Conservation (phyloP, 2,329 filamentous ascomycete species). For the Apiospora aurea region DNA sequence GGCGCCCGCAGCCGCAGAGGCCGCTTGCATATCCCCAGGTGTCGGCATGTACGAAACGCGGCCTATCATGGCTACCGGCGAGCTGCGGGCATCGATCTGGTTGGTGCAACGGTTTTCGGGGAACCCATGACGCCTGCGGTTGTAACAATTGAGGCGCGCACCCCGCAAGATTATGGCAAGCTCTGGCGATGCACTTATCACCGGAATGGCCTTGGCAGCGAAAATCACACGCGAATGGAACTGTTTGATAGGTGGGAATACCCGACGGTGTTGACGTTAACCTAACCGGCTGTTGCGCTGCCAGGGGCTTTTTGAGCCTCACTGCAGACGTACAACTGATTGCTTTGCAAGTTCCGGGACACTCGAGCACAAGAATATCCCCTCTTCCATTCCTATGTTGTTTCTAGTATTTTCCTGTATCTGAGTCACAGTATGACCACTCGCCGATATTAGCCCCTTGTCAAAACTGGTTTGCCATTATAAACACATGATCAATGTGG, state of each 20-base stretch:
- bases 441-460: too few species aligned
- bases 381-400: too few species aligned
- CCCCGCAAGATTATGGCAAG: neutral
- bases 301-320: too few species aligned
- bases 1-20: neutral
- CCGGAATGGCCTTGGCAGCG: neutral
- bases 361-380: too few species aligned
- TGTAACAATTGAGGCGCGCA: neutral
- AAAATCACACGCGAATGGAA: neutral
- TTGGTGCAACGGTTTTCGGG: neutral
- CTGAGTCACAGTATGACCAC: too few species aligned
- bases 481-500: too few species aligned
- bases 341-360: too few species aligned
- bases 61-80: neutral
- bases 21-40: neutral
- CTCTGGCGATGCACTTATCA: neutral
- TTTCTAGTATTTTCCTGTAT: too few species aligned
- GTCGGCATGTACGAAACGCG: neutral
- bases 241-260: neutral
- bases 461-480: too few species aligned
- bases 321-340: too few species aligned
- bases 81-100: neutral
- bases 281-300: too few species aligned
- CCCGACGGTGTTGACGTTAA: neutral
- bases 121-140: neutral